Conservation (phyloP, 176 grass and related monocot genomes). For the Urochloa ruziziensis region DNA sequence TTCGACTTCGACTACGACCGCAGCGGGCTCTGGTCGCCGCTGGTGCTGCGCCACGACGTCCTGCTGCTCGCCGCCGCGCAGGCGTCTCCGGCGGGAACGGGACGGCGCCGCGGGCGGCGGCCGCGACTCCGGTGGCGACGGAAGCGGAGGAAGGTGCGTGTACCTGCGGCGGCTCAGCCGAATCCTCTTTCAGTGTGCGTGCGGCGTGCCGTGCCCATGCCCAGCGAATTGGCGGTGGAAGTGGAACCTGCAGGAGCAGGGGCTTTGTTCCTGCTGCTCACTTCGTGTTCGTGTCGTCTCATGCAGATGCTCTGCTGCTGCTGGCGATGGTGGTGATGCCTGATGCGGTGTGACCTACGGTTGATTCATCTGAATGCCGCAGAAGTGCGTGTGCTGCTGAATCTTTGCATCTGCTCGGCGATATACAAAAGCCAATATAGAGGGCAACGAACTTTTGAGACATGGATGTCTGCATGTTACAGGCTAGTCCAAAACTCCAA, state of each 20-base stretch:
- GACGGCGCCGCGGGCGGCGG: not conserved
- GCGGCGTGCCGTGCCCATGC: no score
- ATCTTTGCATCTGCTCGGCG: not conserved
- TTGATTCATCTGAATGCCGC: not conserved
- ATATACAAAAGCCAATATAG: not conserved
- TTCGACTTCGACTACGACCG: conserved; percentile 85
- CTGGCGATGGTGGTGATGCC: conserved; percentile 22
- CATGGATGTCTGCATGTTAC: no score
- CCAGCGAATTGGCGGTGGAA: no score
- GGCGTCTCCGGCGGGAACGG: not conserved
- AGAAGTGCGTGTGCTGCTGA: not conserved
- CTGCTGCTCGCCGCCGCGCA: conserved; percentile 34
- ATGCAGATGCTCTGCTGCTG: conserved; percentile 30
- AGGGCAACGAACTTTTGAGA: no score
- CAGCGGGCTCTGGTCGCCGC: conserved; percentile 87
- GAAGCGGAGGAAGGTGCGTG: conserved; percentile 44
- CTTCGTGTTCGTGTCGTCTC: not conserved
- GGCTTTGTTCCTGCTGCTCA: not conserved
- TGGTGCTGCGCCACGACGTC: conserved; percentile 48
- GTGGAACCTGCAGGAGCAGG: not conserved
- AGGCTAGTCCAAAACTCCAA: no score
- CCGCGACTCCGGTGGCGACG: not conserved
- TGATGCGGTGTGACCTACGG: not conserved
- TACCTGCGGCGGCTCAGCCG: no score
- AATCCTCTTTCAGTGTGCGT: not conserved